Conservation (phyloP, 202 grass and related monocot genomes). For the Setaria italica region DNA sequence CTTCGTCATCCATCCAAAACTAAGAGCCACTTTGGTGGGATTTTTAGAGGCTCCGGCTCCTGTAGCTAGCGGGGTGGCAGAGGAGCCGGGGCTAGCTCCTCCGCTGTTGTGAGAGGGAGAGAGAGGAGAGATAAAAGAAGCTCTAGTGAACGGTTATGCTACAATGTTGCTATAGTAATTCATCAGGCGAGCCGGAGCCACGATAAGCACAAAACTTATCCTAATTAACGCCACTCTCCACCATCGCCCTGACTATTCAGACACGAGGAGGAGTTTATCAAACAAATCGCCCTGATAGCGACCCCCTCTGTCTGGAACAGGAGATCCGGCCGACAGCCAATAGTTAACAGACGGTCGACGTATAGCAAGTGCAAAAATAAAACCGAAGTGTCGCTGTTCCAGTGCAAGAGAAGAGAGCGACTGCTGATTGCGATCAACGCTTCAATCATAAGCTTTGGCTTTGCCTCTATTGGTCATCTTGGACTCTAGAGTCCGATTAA, state of each 20-base stretch:
- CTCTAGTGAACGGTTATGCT: no score
- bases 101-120: no score
- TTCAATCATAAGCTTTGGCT: conserved; percentile 24
- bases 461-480: neutral
- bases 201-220: no score
- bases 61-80: no score
- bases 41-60: no score
- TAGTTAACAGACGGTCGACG: neutral
- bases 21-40: no score
- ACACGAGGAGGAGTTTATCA: neutral
- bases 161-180: no score
- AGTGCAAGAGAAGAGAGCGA: neutral
- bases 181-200: no score
- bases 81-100: no score
- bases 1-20: no score
- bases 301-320: neutral
- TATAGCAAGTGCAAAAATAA: conserved; percentile 5
- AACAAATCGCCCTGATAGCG: neutral
- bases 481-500: neutral
- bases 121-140: no score
- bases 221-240: neutral
- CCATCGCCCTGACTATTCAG: neutral
- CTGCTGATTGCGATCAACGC: neutral
- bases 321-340: neutral
- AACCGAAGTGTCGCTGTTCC: neutral